Percentiles rank a stretch among this genome's conserved stretches.
These are phyloP conservation scores for Metschnikowia chrysomelidarum DNA, from an alignment of 805 yeast species.

Conservation along the genomic window DNA sequence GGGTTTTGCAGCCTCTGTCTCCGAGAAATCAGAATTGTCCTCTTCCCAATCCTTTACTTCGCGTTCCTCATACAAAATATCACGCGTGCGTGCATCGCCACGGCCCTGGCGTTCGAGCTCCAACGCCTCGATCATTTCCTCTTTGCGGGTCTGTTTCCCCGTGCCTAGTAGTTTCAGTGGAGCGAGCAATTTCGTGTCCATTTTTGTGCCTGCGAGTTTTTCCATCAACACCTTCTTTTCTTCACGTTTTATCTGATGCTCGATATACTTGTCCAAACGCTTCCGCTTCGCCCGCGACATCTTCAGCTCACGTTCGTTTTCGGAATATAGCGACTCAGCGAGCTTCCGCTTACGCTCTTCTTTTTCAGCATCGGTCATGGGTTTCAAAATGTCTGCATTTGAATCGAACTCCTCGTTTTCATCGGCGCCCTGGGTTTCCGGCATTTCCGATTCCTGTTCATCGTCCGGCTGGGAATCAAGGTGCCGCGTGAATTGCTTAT, in stretches of 20 bases:
- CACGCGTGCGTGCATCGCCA: slow-evolving; percentile 58
- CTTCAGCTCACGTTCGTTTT: slow-evolving; percentile 60
- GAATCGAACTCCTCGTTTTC: slow-evolving; percentile 35
- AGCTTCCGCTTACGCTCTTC: slow-evolving; percentile 63
- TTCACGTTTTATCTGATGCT: slow-evolving; percentile 83
- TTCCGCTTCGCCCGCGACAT: slow-evolving; percentile 68
- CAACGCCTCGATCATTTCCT: slow-evolving; percentile 72
- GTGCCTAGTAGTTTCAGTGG: slow-evolving; percentile 79
- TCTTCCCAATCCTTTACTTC: slow-evolving; percentile 59
- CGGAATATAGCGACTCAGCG: slow-evolving; percentile 53
- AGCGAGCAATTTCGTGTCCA: slow-evolving; percentile 68
- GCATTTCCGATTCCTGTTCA: neutral
- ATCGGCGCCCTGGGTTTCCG: slow-evolving; percentile 3
- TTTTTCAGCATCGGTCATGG: slow-evolving; percentile 63
- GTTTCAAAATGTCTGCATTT: slow-evolving; percentile 60
- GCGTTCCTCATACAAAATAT: slow-evolving; percentile 67
- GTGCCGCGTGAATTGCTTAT: slow-evolving; percentile 62
- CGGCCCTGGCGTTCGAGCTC: slow-evolving; percentile 70
- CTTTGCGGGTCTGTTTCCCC: slow-evolving; percentile 65
- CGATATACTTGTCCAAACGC: slow-evolving; percentile 87
- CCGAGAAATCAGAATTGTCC: slow-evolving; percentile 5
- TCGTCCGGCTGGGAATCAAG: slow-evolving; percentile 21
- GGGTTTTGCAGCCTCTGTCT: neutral
- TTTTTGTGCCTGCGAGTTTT: slow-evolving; percentile 62
- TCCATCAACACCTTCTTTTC: slow-evolving; percentile 77